phyloP scores from a whole-genome alignment of 1,284 basidiomycete genomes.

The Gastroboletus turbinatus region DNA sequence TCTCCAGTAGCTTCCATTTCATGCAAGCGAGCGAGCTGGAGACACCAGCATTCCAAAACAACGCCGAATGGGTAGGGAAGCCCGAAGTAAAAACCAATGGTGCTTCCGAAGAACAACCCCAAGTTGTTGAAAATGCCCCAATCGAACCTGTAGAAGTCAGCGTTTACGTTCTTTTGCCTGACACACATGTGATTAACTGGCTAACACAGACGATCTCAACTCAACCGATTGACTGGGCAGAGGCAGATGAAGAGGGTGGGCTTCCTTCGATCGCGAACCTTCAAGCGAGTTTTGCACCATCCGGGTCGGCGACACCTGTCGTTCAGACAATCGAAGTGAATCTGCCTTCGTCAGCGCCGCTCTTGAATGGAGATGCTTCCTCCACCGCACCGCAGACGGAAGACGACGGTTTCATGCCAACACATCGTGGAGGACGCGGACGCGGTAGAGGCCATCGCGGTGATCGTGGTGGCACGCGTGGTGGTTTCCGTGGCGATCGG shows the following conservation, averaged over 20 bases:
- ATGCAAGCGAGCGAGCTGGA: constrained; percentile 78
- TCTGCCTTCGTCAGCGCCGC: constrained; percentile 30
- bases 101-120: constrained; percentile 29
- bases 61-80: constrained; percentile 52
- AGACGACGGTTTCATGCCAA: constrained; percentile 63
- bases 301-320: constrained; percentile 55
- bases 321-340: constrained; percentile 41
- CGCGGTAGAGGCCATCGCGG: constrained; percentile 44
- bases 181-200: constrained; percentile 7
- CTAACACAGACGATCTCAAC: constrained; percentile 19
- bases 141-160: constrained; percentile 28
- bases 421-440: constrained; percentile 42
- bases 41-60: constrained; percentile 45
- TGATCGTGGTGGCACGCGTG: constrained; percentile 37
- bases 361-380: constrained; percentile 29
- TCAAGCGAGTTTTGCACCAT: constrained; percentile 50
- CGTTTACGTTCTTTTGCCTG: not conserved
- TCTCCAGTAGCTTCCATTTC: constrained; percentile 64
- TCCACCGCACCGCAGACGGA: constrained; percentile 37
- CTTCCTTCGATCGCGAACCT: constrained; percentile 58
- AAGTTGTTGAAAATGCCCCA: constrained; percentile 31
- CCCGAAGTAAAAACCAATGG: constrained; percentile 31
- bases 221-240: constrained; percentile 56
- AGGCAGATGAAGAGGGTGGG: constrained; percentile 51
- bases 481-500: constrained; percentile 38